Evolutionary conservation across 2,329 filamentous ascomycete species (phyloP).

Genomic region (Xylariaceae sp.): DNA sequence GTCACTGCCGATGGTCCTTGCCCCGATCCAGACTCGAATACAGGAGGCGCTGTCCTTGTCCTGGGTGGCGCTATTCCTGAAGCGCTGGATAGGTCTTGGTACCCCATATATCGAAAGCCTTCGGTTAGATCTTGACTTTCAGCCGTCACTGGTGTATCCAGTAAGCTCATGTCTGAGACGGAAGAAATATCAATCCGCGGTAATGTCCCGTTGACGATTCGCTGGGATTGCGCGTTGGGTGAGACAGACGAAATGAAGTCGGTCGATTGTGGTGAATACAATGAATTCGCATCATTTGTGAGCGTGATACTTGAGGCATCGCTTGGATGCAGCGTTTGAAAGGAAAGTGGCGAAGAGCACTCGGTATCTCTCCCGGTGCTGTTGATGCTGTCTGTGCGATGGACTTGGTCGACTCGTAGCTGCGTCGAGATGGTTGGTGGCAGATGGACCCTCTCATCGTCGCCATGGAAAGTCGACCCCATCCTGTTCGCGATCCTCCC

Average conservation of each 20-base stretch:
- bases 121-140: conserved; percentile 6
- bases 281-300: no score
- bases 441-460: no score
- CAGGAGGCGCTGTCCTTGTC: no score
- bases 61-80: conserved; percentile 16
- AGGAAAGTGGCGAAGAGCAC: no score
- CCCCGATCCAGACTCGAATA: background rate
- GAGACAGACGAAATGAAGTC: background rate
- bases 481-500: no score
- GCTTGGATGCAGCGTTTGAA: no score
- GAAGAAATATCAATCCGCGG: background rate
- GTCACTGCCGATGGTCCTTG: conserved; percentile 7
- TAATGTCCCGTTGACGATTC: background rate
- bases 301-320: no score
- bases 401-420: no score
- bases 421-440: no score
- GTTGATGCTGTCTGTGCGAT: no score
- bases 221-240: conserved; percentile 10
- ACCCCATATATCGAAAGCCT: conserved; percentile 18
- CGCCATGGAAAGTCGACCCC: no score
- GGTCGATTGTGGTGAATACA: conserved; percentile 6
- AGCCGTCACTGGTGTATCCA: conserved; percentile 7
- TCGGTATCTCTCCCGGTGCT: no score
- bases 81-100: conserved; percentile 21
- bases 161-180: background rate